Evolutionary conservation across 352 stramenopile genomes (phyloP).

Genomic region (Pythium pectinolyticum): DNA sequence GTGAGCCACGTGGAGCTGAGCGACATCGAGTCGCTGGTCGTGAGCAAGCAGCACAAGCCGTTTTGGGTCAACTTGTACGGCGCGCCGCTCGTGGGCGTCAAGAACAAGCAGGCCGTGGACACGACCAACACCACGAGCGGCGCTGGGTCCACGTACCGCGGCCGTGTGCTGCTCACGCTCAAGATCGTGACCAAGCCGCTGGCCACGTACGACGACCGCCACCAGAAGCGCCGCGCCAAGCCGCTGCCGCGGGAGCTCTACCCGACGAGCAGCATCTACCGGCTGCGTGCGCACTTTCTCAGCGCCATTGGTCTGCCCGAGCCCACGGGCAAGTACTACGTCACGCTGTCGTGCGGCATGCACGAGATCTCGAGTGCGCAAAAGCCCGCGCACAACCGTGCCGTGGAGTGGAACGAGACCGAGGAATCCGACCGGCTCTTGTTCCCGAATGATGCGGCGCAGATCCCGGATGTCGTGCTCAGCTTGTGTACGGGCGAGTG

Average conservation of each 20-base stretch:
- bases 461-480: constrained; percentile 85
- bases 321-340: constrained; percentile 39
- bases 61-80: constrained; percentile 82
- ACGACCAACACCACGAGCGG: constrained; percentile 64
- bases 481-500: constrained; percentile 72
- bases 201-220: constrained; percentile 61
- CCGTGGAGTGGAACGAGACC: constrained; percentile 80
- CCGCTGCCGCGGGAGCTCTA: constrained; percentile 49
- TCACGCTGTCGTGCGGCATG: constrained; percentile 58
- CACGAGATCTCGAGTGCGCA: constrained; percentile 51
- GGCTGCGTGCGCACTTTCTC: constrained; percentile 69
- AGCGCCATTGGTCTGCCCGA: constrained; percentile 57
- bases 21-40: constrained; percentile 37
- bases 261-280: constrained; percentile 56
- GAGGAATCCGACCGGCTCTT: constrained; percentile 71
- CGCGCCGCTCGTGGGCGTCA: constrained; percentile 52
- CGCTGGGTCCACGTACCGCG: constrained; percentile 74
- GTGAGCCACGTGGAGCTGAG: constrained; percentile 52
- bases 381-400: constrained; percentile 59
- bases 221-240: constrained; percentile 65
- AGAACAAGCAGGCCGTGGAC: constrained; percentile 38
- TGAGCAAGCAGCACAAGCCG: constrained; percentile 33
- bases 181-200: constrained; percentile 52
- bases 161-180: constrained; percentile 69
- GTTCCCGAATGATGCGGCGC: constrained; percentile 44